Evolutionary conservation across 1,139 yeast species (phyloP).

Genomic region (Sugiyamaella sp.): DNA sequence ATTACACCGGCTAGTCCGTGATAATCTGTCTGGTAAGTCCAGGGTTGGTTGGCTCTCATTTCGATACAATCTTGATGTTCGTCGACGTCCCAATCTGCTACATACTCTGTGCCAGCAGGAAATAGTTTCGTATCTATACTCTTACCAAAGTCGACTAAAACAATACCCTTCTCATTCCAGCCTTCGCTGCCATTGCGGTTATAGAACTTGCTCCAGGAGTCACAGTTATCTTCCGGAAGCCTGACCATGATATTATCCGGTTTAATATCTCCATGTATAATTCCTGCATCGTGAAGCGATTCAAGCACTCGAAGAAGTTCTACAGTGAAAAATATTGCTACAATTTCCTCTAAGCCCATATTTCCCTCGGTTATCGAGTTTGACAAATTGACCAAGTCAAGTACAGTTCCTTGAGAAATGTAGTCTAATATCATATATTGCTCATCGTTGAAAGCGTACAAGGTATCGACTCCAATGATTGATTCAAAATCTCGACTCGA

Average conservation of each 20-base stretch:
- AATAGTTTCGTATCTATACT: conserved; percentile 71
- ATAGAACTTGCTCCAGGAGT: conserved; percentile 33
- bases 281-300: conserved; percentile 61
- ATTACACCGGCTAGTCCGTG: conserved; percentile 79
- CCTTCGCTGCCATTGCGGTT: conserved; percentile 46
- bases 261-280: conserved; percentile 84
- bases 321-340: conserved; percentile 64
- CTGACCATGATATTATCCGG: conserved; percentile 87
- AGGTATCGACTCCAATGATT: conserved; percentile 55
- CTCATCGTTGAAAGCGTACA: conserved; percentile 68
- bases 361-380: conserved; percentile 35
- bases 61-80: conserved; percentile 75
- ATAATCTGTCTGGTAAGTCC: conserved; percentile 86
- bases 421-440: conserved; percentile 74
- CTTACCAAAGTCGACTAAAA: conserved; percentile 81
- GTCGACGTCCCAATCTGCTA: conserved; percentile 64
- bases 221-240: conserved; percentile 39
- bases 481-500: conserved; percentile 43
- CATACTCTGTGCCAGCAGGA: conserved; percentile 53
- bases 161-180: conserved; percentile 62
- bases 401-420: conserved; percentile 70
- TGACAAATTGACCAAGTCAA: conserved; percentile 63
- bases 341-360: conserved; percentile 56
- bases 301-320: conserved; percentile 66
- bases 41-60: conserved; percentile 61